Evolutionary conservation across 768 basidiomycete genomes (phyloP).

Genomic region (Cyathus striatus): DNA sequence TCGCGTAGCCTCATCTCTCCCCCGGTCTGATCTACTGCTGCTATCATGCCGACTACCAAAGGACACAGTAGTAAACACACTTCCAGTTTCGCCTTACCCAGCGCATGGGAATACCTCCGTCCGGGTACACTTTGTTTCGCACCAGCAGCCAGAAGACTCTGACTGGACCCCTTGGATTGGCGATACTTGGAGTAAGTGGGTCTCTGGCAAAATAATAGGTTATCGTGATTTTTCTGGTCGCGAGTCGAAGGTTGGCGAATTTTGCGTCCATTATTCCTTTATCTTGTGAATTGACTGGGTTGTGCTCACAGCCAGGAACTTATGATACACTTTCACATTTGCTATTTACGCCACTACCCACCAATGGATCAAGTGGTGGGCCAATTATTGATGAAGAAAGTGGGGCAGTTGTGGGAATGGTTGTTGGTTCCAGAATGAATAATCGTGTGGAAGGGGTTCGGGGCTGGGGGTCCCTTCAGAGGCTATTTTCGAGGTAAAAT

Average conservation of each 20-base stretch:
- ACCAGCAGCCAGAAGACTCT: conserved; percentile 27
- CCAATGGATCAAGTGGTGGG: conserved; percentile 64
- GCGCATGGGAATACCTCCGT: conserved; percentile 37
- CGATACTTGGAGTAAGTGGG: conserved; percentile 54
- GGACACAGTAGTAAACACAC: conserved; percentile 25
- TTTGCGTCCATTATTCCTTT: background rate
- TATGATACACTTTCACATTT: conserved; percentile 60
- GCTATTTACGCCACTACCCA: conserved; percentile 48
- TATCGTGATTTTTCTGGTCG: conserved; percentile 58
- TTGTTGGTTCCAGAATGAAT: conserved; percentile 57
- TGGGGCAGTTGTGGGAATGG: conserved; percentile 61
- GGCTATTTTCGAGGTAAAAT: conserved; percentile 52
- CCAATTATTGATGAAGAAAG: conserved; percentile 58
- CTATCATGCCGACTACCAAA: conserved; percentile 24
- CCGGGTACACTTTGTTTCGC: conserved; percentile 51
- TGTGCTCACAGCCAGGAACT: conserved; percentile 51
- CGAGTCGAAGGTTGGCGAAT: conserved; percentile 37
- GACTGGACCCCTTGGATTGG: conserved; percentile 49
- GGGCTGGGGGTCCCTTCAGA: conserved; percentile 66
- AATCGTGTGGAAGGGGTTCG: conserved; percentile 46
- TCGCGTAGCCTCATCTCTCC: conserved; percentile 49
- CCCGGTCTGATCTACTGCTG: conserved; percentile 51
- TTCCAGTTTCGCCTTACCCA: conserved; percentile 65
- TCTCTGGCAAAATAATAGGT: conserved; percentile 42
- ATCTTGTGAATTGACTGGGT: conserved; percentile 1